A percentile compares a stretch with the other conserved stretches of the same genome.
Conservation (phyloP, 257 asterid species). For the Solanum phureja region DNA sequence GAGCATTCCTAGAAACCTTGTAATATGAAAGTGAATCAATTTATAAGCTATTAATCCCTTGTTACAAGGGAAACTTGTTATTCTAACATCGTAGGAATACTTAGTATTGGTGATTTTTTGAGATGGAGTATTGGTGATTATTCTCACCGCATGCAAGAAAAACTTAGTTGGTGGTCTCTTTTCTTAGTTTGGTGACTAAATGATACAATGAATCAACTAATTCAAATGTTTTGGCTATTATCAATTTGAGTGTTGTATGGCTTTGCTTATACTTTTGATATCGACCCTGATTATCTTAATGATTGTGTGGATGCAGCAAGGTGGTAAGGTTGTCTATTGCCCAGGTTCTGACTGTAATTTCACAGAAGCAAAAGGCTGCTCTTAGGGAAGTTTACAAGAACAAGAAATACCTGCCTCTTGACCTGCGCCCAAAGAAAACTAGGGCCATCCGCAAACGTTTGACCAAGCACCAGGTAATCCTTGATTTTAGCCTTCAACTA, state of each 20-base stretch:
- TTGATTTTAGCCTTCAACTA: neutral
- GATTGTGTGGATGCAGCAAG: slow-evolving; percentile 3
- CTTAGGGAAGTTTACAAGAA: slow-evolving; percentile 48
- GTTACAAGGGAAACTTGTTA: too few species aligned
- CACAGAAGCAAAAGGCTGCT: slow-evolving; percentile 52
- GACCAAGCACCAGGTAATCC: slow-evolving; percentile 52
- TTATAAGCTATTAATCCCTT: too few species aligned
- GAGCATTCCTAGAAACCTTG: too few species aligned
- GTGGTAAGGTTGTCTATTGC: slow-evolving; percentile 45
- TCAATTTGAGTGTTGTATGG: neutral
- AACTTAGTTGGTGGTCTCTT: neutral
- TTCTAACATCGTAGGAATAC: too few species aligned
- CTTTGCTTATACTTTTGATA: neutral
- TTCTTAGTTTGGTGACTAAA: neutral
- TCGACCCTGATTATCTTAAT: neutral
- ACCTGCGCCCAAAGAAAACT: slow-evolving; percentile 62
- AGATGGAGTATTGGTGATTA: too few species aligned
- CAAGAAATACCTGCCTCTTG: slow-evolving; percentile 53
- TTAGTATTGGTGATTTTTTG: too few species aligned
- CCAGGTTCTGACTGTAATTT: slow-evolving; percentile 46
- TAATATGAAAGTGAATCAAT: too few species aligned
- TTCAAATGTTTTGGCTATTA: neutral
- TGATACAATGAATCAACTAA: neutral
- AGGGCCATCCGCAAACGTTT: slow-evolving; percentile 59
- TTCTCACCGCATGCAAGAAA: too few species aligned